These are phyloP conservation scores for Colletotrichum lini DNA, from an alignment of 2,329 filamentous ascomycete genomes.

Conservation along the genomic window DNA sequence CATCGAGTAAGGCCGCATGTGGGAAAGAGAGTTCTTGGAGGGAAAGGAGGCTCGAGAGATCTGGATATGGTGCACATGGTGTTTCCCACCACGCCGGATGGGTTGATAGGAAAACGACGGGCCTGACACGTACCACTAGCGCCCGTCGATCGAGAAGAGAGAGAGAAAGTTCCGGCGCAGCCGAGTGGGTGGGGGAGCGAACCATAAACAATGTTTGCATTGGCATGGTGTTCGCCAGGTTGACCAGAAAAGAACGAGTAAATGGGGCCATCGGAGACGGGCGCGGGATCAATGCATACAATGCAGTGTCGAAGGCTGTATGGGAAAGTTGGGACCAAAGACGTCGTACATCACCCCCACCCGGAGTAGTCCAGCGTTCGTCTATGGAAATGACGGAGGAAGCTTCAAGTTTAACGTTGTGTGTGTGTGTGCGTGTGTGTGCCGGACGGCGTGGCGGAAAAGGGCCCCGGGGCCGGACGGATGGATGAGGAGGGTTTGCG, in stretches of 20 bases:
- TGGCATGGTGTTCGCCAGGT: conserved; percentile 35
- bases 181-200: conserved; percentile 34
- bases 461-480: conserved; percentile 3
- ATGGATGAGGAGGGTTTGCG: conserved; percentile 10
- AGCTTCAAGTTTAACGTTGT: conserved; percentile 34
- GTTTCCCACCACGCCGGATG: conserved; percentile 3
- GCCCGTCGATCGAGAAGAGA: no score
- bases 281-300: conserved; percentile 38
- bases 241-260: conserved; percentile 1
- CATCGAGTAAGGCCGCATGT: background rate
- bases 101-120: conserved; percentile 27
- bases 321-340: conserved; percentile 11
- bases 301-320: conserved; percentile 32
- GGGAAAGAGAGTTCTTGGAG: background rate
- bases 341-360: conserved; percentile 2
- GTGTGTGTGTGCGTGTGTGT: background rate
- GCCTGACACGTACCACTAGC: conserved; percentile 28
- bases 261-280: background rate
- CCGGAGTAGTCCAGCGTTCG: conserved; percentile 32
- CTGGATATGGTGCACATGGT: background rate
- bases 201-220: conserved; percentile 35
- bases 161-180: conserved; percentile 38
- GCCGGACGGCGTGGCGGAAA: conserved; percentile 9
- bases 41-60: background rate
- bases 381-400: conserved; percentile 32